Evolutionary conservation across 176 grass and related monocot genomes (phyloP), one percentile per base, ranked within the genome.

Genomic region (Chrysopogon serrulatus): DNA sequence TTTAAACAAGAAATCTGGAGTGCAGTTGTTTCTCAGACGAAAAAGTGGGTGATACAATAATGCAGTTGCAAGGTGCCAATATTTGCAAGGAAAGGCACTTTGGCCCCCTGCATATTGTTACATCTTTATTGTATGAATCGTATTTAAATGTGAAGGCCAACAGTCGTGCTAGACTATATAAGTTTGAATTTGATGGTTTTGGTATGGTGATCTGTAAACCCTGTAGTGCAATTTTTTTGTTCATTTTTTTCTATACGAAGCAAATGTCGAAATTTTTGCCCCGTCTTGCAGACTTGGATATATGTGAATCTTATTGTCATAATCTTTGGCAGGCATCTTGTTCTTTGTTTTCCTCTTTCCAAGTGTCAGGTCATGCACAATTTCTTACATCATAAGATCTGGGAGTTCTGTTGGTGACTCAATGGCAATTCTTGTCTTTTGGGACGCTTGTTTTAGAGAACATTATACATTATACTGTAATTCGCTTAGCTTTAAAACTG

Each of bases 231-330:
- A 78, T 82, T 83, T 90, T 84, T 90, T 83, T 5, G 79, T 90
- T 90, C 57, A 45, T 73, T 90, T 90, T n/a, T n/a, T 90, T 68
- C 77, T 79, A 86, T 90, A 86, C 74, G 12, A 90, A 78, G 72
- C 73, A 78, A n/a, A 77, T 86, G 65, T 82, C 82, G 6, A 66
- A 44, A 59, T 73, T 60, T n/a, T 86, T 78, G 36, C 12, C 23
- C 18, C 44, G 23, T 24, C 65, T 63, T 67, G 16, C 54, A 65
- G 8, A 15, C 65, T 73, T 37, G n/a, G 56, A 8, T 60, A 59
- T 40, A 68, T 83, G 73, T 78, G 66, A 77, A 66, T 47, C 53
- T 18, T 71, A 26, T 48, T 67, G 76, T 79, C 53, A 53, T 62
- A 36, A 59, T 57, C 27, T 78, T 72, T 17, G 40, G 11, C 28